Evolutionary conservation across 805 yeast genomes (phyloP), one percentile per base, ranked within the genome.

Genomic region (Scheffersomyces spartinae): DNA sequence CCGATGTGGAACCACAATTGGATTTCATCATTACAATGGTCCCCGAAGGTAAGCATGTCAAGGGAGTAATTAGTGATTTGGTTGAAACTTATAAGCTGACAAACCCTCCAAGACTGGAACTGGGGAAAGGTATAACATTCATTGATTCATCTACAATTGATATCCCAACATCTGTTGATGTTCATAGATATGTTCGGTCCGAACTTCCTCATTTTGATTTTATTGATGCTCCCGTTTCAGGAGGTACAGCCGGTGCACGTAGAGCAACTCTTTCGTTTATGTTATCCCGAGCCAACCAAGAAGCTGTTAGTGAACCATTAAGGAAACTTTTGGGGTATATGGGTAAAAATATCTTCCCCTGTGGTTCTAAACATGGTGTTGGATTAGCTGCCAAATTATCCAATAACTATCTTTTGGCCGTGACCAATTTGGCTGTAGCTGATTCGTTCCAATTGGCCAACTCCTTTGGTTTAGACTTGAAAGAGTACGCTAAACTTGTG

Each of bases 341-440:
- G 74, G 74, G 74, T 9, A 42, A 45, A 13, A 56, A 61, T 26
- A 49, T 67, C 21, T 62, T 68, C 37, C 58, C 67, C 7, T 64
- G 72, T 36, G 74, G 74, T 11, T 10, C 31, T 10, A 41, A 48
- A 17, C 69, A 64, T 30, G 72, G 73, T 10, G 36, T 65, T 2
- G 74, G 74, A 4, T 51, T 68, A 27, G 71, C 71, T 17, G 74
- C 74, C 10, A 68, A 68, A 36, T 51, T 68, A 33, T 59, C 71
- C 21, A 68, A 68, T 45, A 68, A 68, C 43, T 68, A 68, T 38
- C 49, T 68, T 25, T 50, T 68, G 32, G 74, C 74, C 1, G 51
- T 68, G 15, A 62, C 68, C 16, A 68, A 68, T 43, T 51, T 68
- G 35, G 73, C 73, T 0, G 68, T 67, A 9, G 63, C 70, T 7